Evolutionary conservation across 176 grass and related monocot genomes (phyloP), one percentile per base, ranked within the genome.

Genomic region (Bolboschoenus planiculmis): DNA sequence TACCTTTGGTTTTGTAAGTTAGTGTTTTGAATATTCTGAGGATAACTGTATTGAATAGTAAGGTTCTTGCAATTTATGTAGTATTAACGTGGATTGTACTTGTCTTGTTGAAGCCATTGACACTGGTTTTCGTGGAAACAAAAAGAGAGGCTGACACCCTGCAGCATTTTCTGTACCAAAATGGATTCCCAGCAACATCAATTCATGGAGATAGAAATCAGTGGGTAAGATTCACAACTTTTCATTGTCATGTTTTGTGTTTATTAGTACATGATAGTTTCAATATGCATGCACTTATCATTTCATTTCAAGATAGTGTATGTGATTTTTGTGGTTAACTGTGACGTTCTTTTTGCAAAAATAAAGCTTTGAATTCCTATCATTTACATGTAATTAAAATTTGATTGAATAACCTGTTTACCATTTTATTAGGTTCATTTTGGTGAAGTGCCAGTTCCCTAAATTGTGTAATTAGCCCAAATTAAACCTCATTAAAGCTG

Each of bases 71-170:
- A 27, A 27, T 74, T 20, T 70, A 30, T 0, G 1, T 77, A 53
- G 46, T 33, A 53, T 27, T 77, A 77, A 77, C 53, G 1, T 77
- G 46, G 13, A 77, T 77, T 33, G 1, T 86, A 66, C 78, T 56
- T 83, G 13, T 88, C 11, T 92, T 54, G 6, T 85, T 87, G 86
- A 89, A 91, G 65, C 83, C 81, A 81, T 78, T 93, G 68, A 97
- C 91, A n/a, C 84, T 97, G 66, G 86, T 97, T 71, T 97, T 97
- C 85, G 94, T 97, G 84, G 91, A 91, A 92, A 97, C 91, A 14
- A 97, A 97, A 85, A 86, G 91, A 76, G 86, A 85, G 61, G 94
- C 94, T 59, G 94, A 97, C 58, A 87, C 84, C 27, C 64, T 97
- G 86, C 63, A 85, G 74, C 71, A 77, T 36, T 93, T 83, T 85